Evolutionary conservation across 2,329 filamentous ascomycete genomes (phyloP), one percentile per base, ranked within the genome.

Genomic region (Rhinocladiella similis): DNA sequence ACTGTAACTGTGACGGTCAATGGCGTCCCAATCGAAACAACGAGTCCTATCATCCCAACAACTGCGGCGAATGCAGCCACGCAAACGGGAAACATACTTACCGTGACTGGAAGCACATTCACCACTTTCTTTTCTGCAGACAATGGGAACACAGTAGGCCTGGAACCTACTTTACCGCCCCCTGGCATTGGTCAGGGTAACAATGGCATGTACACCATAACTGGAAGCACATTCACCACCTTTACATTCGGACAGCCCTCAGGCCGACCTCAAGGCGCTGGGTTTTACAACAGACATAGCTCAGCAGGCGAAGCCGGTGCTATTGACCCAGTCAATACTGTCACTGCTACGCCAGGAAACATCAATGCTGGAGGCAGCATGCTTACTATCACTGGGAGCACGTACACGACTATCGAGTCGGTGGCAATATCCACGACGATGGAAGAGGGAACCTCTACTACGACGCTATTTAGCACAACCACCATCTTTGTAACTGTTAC

Each of bases 1-100:
- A 59, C 59, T 38, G 39, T 53, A 7, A 62, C 56, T 12, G 53
- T 56, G 41, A 56, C 50, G 12, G 50, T 49, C 18, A 19, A 18
- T 7, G 41, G 35, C 29, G 33, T 9, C 16, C 25, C n/a, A 5
- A 16, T 46, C 10, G 50, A 45, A 19, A 45, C 41, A 12, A 52
- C 50, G n/a, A 36, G 33, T 16, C 35, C 50, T 46, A 13, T 46
- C 10, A 46, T 39, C 27, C n/a, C 38, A 14, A 52, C 53, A 39
- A n/a, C 51, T 2, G 47, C 38, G 14, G 38, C 16, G 25, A 56
- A 18, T 18, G 42, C n/a, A 38, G 12, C 27, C 12, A 42, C 42
- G 13, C 20, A 51, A 16, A 35, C 53, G 14, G 16, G 45, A 19
- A 41, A 33, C 25, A 48, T 46, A 12, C n/a, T 52, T 38, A 57